These are phyloP conservation scores for Fusarium sp. DNA, from an alignment of 2,329 filamentous ascomycete species.

Conservation along the genomic window DNA sequence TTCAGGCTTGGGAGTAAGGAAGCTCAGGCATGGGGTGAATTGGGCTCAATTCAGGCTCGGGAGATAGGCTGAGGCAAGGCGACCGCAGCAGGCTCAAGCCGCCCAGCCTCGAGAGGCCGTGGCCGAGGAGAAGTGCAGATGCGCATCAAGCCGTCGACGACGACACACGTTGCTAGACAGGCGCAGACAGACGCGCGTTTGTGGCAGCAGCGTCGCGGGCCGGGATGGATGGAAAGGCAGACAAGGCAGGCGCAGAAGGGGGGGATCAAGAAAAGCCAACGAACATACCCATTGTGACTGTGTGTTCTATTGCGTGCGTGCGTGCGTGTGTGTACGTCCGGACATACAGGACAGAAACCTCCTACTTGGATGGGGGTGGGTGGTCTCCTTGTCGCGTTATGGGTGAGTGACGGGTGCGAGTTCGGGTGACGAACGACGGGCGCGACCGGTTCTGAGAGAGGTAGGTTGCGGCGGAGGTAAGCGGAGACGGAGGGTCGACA, in stretches of 20 bases:
- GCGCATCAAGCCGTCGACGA: conserved; percentile 13
- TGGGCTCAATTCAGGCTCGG: conserved; percentile 32
- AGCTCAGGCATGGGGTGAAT: conserved; percentile 38
- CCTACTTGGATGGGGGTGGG: conserved; percentile 40
- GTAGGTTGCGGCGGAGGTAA: conserved; percentile 39
- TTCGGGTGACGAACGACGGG: conserved; percentile 31
- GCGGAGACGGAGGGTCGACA: conserved; percentile 41
- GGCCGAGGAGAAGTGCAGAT: conserved; percentile 13
- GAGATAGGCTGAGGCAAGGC: conserved; percentile 28
- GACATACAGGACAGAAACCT: conserved; percentile 40
- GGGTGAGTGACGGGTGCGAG: conserved; percentile 42
- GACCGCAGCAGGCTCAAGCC: conserved; percentile 28
- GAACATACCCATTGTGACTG: conserved; percentile 46
- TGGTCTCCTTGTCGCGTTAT: conserved; percentile 43
- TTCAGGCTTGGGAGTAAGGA: conserved; percentile 19
- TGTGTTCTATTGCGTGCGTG: conserved; percentile 34
- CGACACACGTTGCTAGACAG: conserved; percentile 33
- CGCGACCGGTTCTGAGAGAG: conserved; percentile 38
- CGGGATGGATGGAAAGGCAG: background rate
- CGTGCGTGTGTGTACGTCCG: conserved; percentile 19
- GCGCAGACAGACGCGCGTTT: conserved; percentile 35
- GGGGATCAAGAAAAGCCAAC: conserved; percentile 37
- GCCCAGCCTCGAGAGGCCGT: conserved; percentile 29
- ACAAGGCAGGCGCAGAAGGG: background rate
- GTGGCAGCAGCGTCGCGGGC: conserved; percentile 3